phyloP scores from a whole-genome alignment of 768 basidiomycete genomes.

The Termitomyces eurrhizus region DNA sequence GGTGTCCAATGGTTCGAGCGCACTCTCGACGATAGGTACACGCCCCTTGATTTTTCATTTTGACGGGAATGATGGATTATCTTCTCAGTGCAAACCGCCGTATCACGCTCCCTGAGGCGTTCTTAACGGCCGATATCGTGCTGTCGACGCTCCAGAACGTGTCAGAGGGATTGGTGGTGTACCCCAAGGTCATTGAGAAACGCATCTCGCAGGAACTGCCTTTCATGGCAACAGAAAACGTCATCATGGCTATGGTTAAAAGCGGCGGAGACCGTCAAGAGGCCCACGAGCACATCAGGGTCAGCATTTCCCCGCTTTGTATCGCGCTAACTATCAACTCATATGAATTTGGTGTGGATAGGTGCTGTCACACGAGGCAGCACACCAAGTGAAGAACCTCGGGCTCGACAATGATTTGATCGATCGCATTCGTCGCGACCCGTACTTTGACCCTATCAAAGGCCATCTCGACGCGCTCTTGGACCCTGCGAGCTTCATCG shows the following conservation, averaged over 20 bases:
- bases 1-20: slow-evolving; percentile 99
- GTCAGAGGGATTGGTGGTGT: slow-evolving; percentile 98
- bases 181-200: slow-evolving; percentile 91
- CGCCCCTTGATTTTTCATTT: background rate
- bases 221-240: slow-evolving; percentile 99
- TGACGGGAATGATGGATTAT: background rate
- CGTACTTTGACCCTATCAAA: slow-evolving; percentile 91
- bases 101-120: slow-evolving; percentile 94
- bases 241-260: slow-evolving; percentile 99
- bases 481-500: slow-evolving; percentile 86
- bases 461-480: slow-evolving; percentile 72
- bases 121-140: slow-evolving; percentile 95
- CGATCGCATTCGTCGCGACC: slow-evolving; percentile 71
- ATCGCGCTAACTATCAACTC: background rate
- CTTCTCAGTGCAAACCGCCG: slow-evolving; percentile 83
- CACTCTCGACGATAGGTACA: slow-evolving; percentile 90
- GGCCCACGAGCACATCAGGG: slow-evolving; percentile 93
- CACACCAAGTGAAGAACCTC: slow-evolving; percentile 88
- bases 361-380: slow-evolving; percentile 95
- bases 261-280: slow-evolving; percentile 93
- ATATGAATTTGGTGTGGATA: slow-evolving; percentile 20
- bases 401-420: slow-evolving; percentile 96
- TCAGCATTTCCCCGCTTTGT: slow-evolving; percentile 27
- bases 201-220: slow-evolving; percentile 93
- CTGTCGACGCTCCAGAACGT: slow-evolving; percentile 95